A percentile compares a stretch with the other conserved stretches of the same genome.
Evolutionary conservation across 495 filamentous ascomycete species (phyloP).

Genomic region (Xylaria cubensis): DNA sequence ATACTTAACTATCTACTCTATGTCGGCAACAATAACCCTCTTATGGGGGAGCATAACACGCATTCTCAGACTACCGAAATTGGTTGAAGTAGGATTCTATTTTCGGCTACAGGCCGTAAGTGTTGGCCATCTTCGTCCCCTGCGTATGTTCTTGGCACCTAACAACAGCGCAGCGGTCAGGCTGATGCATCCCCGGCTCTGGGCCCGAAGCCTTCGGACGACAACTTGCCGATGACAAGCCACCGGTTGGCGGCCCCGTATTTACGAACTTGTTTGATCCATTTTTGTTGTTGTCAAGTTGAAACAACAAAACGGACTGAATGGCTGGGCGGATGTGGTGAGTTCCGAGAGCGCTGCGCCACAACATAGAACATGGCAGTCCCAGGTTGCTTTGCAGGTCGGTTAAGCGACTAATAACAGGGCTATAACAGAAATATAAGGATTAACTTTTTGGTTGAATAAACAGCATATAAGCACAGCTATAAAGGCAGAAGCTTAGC

Average conservation of each 20-base stretch:
- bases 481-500: too few species aligned
- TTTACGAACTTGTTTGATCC: neutral
- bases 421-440: too few species aligned
- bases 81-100: slow-evolving; percentile 11
- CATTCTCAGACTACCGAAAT: neutral
- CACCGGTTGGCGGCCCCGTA: neutral
- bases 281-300: neutral
- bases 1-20: slow-evolving; percentile 10
- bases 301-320: slow-evolving; percentile 4
- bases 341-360: slow-evolving; percentile 20
- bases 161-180: neutral
- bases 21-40: neutral
- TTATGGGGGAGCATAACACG: slow-evolving; percentile 11
- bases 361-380: neutral
- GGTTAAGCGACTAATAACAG: too few species aligned
- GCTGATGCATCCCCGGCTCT: neutral
- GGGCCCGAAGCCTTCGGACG: slow-evolving; percentile 11
- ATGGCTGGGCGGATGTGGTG: slow-evolving; percentile 18
- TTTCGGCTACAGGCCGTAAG: slow-evolving; percentile 13
- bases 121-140: slow-evolving; percentile 7
- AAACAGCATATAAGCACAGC: too few species aligned
- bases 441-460: too few species aligned
- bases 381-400: neutral
- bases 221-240: slow-evolving; percentile 16
- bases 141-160: slow-evolving; percentile 5